Base-by-base conservation (phyloP, 1,284 basidiomycete genomes). In the Tilletiaria anomala region DNA sequence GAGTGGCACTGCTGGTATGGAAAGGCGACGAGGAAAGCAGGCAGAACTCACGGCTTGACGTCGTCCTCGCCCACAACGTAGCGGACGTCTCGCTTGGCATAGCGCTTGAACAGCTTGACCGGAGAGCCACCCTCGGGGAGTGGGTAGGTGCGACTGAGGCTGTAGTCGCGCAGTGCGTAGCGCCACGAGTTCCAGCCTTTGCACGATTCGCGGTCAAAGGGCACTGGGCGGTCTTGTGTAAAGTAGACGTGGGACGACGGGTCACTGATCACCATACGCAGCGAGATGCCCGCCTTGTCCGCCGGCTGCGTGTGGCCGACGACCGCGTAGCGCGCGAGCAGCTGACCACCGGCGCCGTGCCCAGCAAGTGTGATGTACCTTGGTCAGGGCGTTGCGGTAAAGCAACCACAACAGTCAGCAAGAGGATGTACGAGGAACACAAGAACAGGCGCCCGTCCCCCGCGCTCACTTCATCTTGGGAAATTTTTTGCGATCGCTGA, bases 321-420 rank as follows among this genome's bases (percentile, higher is more conserved):
- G n/a, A 54, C 51, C 0, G 54, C 58, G 15, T 59, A 55, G 10
- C 59, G 39, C 32, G 50, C 50, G 19, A 58, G 31, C 35, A 58
- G 43, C 46, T 60, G 55, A 4, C 43, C 56, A 2, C 59, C 59
- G 2, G 56, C 59, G 10, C 59, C 59, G 39, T 62, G 58, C 4
- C 50, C 59, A 6, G 54, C 45, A n/a, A 62, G 45, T 6, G 54
- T 58, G 36, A 62, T 48, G n/a, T 34, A 40, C n/a, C n/a, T n/a
- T n/a, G n/a, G n/a, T n/a, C n/a, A n/a, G n/a, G n/a, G n/a, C n/a
- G n/a, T n/a, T n/a, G n/a, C n/a, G n/a, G n/a, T n/a, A n/a, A n/a
- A n/a, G n/a, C n/a, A n/a, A n/a, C n/a, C n/a, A n/a, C n/a, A n/a
- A n/a, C n/a, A n/a, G n/a, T n/a, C n/a, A n/a, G n/a, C n/a, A n/a